phyloP scores from a whole-genome alignment of 2,329 filamentous ascomycete species.

The Fusarium sp. region DNA sequence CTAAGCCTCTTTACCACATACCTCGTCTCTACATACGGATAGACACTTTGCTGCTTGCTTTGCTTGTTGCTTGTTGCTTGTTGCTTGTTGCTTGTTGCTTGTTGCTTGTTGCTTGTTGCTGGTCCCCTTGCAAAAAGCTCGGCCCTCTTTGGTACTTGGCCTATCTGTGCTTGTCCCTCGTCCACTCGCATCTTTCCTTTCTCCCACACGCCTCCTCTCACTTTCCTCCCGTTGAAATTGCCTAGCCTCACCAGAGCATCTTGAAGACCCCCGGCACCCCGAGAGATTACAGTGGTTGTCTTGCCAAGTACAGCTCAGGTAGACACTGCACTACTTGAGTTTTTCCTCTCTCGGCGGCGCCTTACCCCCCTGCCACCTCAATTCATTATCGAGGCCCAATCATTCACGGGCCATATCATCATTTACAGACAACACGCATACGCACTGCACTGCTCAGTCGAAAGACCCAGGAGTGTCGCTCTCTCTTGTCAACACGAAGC shows the following conservation, averaged over 20 bases:
- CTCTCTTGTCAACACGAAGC: conserved; percentile 40
- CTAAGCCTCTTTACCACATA: conserved; percentile 32
- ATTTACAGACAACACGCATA: conserved; percentile 40
- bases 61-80: conserved; percentile 23
- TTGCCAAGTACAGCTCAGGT: conserved; percentile 37
- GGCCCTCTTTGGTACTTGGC: conserved; percentile 32
- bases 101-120: conserved; percentile 23
- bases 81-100: conserved; percentile 22
- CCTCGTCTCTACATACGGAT: conserved; percentile 25
- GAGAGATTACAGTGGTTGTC: conserved; percentile 40
- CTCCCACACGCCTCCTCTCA: conserved; percentile 38
- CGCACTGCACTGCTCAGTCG: conserved; percentile 26
- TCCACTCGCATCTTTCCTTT: conserved; percentile 37
- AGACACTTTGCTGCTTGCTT: conserved; percentile 20
- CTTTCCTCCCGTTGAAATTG: conserved; percentile 33
- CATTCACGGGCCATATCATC: conserved; percentile 41
- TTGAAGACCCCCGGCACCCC: conserved; percentile 28
- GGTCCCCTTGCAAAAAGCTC: conserved; percentile 38
- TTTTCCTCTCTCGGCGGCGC: conserved; percentile 36
- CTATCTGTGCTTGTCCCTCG: conserved; percentile 28
- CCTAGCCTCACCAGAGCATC: conserved; percentile 34
- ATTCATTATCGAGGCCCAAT: conserved; percentile 39
- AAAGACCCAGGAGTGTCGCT: conserved; percentile 27
- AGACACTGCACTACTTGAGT: conserved; percentile 37
- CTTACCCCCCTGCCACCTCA: conserved; percentile 36